These are phyloP conservation scores for Solanum lignicaule DNA, from an alignment of 257 asterid genomes.

Conservation along the genomic window DNA sequence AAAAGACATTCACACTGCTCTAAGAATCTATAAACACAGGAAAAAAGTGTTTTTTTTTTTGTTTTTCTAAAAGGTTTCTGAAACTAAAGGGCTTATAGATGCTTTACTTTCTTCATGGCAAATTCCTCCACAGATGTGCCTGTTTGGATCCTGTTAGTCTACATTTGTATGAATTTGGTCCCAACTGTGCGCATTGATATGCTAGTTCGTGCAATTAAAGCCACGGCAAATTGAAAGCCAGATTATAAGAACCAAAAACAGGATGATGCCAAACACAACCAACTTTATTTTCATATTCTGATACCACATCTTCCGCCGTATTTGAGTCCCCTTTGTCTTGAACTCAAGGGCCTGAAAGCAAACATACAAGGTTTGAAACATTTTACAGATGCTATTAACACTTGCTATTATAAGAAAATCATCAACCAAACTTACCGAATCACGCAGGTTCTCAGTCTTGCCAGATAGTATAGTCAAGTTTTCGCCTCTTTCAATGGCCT, in stretches of 20 bases:
- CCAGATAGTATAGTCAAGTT: conserved; percentile 46
- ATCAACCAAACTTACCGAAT: conserved; percentile 36
- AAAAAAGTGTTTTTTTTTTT: not conserved
- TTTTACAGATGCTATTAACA: not conserved
- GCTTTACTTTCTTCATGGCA: not conserved
- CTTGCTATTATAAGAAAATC: not conserved
- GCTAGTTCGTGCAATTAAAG: conserved; percentile 56
- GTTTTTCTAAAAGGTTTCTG: not conserved
- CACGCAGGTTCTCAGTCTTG: conserved; percentile 72
- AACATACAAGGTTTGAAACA: not conserved
- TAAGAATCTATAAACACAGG: not conserved
- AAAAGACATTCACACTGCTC: not conserved
- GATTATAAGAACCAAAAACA: conserved; percentile 50
- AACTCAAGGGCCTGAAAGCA: conserved; percentile 51
- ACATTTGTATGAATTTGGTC: not conserved
- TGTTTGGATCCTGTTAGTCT: not conserved
- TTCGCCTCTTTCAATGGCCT: conserved; percentile 75
- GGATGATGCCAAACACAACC: conserved; percentile 58
- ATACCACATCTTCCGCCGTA: conserved; percentile 82
- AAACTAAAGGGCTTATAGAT: not conserved
- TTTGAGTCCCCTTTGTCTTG: conserved; percentile 43
- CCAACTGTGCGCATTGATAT: not conserved
- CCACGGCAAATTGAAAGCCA: conserved; percentile 77
- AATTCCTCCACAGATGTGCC: not conserved
- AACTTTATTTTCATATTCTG: conserved; percentile 84